phyloP scores from a whole-genome alignment of 805 yeast genomes.

The Ogataea methanolica region DNA sequence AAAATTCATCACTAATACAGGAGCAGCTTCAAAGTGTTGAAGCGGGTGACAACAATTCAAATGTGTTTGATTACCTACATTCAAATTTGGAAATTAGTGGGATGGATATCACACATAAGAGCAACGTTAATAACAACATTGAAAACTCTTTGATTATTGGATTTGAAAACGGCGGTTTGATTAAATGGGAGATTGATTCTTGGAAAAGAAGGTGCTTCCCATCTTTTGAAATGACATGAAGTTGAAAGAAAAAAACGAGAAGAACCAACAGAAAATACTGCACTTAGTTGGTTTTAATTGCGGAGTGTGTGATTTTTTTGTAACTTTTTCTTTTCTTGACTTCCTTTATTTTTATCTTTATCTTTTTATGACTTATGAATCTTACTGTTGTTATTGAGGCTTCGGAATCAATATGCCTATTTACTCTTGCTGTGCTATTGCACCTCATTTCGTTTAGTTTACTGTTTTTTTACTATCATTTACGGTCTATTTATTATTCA shows the following conservation, averaged over 20 bases:
- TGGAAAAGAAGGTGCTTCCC: conserved; percentile 61
- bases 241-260: neutral
- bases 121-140: conserved; percentile 39
- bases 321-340: neutral
- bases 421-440: neutral
- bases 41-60: neutral
- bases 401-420: too few relatives aligned
- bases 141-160: conserved; percentile 52
- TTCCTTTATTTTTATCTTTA: neutral
- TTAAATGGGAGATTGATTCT: conserved; percentile 65
- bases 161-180: conserved; percentile 66
- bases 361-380: neutral
- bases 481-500: neutral
- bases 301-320: neutral
- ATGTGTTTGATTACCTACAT: conserved; percentile 14
- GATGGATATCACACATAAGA: conserved; percentile 47
- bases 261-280: neutral
- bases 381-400: too few relatives aligned
- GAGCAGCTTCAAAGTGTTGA: neutral
- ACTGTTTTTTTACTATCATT: neutral
- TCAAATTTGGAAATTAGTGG: conserved; percentile 50
- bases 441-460: neutral
- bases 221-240: conserved; percentile 42
- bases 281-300: neutral
- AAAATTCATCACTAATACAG: neutral